These are phyloP conservation scores for Ascochyta clinopodiicola DNA, from an alignment of 2,329 filamentous ascomycete genomes.

Conservation along the genomic window DNA sequence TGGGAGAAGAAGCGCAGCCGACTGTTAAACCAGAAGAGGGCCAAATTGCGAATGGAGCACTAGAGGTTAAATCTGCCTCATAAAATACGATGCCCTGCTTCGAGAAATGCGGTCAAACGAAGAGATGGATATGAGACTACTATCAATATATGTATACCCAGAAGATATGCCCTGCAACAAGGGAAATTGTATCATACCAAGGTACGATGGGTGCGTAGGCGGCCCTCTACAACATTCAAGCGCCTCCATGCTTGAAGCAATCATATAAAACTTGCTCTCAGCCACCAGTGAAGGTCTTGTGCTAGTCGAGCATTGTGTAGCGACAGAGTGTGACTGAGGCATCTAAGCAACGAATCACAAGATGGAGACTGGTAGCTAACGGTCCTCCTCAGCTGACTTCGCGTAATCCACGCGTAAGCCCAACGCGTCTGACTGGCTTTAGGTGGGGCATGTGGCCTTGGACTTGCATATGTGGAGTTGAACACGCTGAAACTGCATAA, in stretches of 20 bases:
- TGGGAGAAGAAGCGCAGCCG: slow-evolving; percentile 37
- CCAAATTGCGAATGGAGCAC: slow-evolving; percentile 31
- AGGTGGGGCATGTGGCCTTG: not conserved
- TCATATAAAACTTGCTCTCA: not conserved
- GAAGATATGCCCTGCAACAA: not conserved
- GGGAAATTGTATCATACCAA: not conserved
- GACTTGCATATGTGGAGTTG: not conserved
- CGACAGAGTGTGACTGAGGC: not conserved
- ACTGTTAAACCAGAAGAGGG: slow-evolving; percentile 32
- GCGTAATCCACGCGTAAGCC: not conserved
- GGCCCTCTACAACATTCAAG: not conserved
- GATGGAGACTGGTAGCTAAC: not conserved
- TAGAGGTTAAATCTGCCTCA: slow-evolving; percentile 39
- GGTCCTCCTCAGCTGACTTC: slow-evolving; percentile 11
- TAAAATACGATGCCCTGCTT: not conserved
- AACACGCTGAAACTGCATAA: not conserved
- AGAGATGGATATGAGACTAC: not conserved
- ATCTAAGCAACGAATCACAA: not conserved
- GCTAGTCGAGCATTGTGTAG: no score
- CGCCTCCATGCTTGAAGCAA: not conserved
- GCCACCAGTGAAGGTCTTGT: not conserved
- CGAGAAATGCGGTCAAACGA: not conserved
- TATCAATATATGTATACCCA: slow-evolving; percentile 12
- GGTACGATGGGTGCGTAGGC: not conserved
- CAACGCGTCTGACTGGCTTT: not conserved